Conservation (phyloP, 176 grass and related monocot species). For the Cocos nucifera region DNA sequence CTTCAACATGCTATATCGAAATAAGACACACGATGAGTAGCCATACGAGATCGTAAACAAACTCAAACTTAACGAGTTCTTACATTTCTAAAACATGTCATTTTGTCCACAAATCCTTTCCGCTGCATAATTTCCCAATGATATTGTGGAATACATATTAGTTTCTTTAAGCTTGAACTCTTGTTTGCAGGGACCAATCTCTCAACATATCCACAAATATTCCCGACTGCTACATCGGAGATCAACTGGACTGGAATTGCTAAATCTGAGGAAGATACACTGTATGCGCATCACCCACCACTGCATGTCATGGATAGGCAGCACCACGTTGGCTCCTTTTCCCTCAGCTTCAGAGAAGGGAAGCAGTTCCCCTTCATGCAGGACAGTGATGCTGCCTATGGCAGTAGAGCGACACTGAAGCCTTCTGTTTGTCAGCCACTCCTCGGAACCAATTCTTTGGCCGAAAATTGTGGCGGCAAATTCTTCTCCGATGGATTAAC, state of each 20-base stretch:
- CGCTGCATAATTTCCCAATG: background rate
- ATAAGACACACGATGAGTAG: too few species aligned
- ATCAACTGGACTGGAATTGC: constrained; percentile 10
- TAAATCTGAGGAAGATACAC: constrained; percentile 7
- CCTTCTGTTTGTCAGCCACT: constrained; percentile 7
- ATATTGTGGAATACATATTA: background rate
- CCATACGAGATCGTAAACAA: too few species aligned
- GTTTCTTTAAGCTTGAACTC: background rate
- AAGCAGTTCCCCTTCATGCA: constrained; percentile 16
- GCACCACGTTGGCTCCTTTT: constrained; percentile 43
- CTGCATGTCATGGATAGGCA: constrained; percentile 4
- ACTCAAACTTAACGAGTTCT: too few species aligned
- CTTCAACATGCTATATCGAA: too few species aligned
- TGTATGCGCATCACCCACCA: background rate
- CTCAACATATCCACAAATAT: constrained; percentile 19
- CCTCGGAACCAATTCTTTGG: background rate
- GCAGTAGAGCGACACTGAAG: background rate
- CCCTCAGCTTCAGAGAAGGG: constrained; percentile 14
- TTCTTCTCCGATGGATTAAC: constrained; percentile 14
- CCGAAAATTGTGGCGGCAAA: constrained; percentile 10
- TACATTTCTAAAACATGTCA: too few species aligned
- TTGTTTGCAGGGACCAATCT: constrained; percentile 28
- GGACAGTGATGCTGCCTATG: background rate
- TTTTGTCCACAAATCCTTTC: too few species aligned
- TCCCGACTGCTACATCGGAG: constrained; percentile 13